Evolutionary conservation across 805 yeast genomes (phyloP), one percentile per base, ranked within the genome.

Genomic region (Pichia gijzeniarum): DNA sequence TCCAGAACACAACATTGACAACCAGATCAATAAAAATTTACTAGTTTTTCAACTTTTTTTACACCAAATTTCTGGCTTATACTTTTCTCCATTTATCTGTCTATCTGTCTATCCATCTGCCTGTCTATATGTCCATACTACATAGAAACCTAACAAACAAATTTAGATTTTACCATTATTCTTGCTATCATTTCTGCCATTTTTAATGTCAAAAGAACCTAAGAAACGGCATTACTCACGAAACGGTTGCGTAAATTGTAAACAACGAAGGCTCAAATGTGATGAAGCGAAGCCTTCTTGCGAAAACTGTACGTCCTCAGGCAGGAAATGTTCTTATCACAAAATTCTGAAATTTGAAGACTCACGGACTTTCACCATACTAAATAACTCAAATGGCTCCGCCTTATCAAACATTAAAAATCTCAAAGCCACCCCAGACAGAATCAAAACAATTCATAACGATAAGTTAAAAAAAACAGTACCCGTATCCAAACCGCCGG

Each of bases 231-330:
- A 63, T 42, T 71, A 72, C 50, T 68, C 73, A 22, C 58, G 74
- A 40, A 64, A 69, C 45, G 77, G 77, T 5, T 72, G 77, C 47
- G 53, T 55, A 35, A 73, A 70, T 50, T 72, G 77, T 55, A 72
- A 71, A 53, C 51, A 70, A 37, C 57, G 76, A 33, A 70, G 69
- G 48, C 56, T 68, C 44, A 72, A 67, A 56, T 68, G 72, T 52
- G 73, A 67, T 51, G 72, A 68, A 44, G 50, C 49, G 4, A 66
- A 65, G 40, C 72, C 72, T 1, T 51, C 49, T 14, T 71, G 77
- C 44, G 60, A 70, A 63, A 70, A 69, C 40, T 72, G 77, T 44
- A 46, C 60, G 1, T 62, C 61, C 28, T 44, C 68, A 14, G 60
- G 62, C 9, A 68, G 68, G 52, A 55, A 57, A 3, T 72, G 77